phyloP scores from a whole-genome alignment of 176 grass and related monocot genomes.

The Sorghum bicolor region DNA sequence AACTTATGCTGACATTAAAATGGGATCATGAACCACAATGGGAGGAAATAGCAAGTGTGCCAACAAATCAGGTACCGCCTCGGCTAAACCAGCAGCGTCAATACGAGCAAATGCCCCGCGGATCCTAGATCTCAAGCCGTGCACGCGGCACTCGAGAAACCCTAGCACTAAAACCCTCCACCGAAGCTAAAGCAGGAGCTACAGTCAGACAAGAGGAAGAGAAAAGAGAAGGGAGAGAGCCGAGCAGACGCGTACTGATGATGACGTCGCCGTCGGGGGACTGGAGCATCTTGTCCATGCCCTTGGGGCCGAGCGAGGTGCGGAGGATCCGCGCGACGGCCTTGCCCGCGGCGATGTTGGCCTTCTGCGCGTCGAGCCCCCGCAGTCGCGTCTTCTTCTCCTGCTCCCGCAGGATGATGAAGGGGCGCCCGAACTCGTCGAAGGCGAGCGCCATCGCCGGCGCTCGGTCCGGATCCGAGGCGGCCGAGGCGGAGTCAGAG shows the following conservation, averaged over 20 bases:
- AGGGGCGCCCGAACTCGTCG: slow-evolving; percentile 65
- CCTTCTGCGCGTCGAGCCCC: slow-evolving; percentile 72
- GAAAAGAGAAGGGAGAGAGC: background rate
- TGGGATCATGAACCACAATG: background rate
- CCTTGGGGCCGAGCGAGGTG: slow-evolving; percentile 71
- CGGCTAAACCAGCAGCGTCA: background rate
- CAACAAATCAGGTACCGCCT: background rate
- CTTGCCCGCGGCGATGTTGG: slow-evolving; percentile 61
- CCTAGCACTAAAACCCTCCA: background rate
- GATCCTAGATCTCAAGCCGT: background rate
- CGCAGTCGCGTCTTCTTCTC: slow-evolving; percentile 55
- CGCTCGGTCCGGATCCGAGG: background rate
- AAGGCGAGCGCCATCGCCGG: slow-evolving; percentile 70
- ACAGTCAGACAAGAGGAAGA: background rate
- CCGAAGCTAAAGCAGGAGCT: background rate
- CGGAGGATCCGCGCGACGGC: slow-evolving; percentile 57
- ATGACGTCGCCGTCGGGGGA: slow-evolving; percentile 70
- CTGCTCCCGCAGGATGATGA: slow-evolving; percentile 71
- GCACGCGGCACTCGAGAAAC: background rate
- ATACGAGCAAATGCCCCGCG: background rate
- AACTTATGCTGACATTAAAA: background rate
- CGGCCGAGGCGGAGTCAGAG: background rate
- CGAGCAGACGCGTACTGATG: slow-evolving; percentile 46
- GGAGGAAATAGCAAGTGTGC: background rate
- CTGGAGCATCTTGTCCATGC: slow-evolving; percentile 89